Percentiles rank a stretch among this genome's conserved stretches.
Conservation (phyloP, 768 basidiomycete species). For the Lactarius akahatsu region DNA sequence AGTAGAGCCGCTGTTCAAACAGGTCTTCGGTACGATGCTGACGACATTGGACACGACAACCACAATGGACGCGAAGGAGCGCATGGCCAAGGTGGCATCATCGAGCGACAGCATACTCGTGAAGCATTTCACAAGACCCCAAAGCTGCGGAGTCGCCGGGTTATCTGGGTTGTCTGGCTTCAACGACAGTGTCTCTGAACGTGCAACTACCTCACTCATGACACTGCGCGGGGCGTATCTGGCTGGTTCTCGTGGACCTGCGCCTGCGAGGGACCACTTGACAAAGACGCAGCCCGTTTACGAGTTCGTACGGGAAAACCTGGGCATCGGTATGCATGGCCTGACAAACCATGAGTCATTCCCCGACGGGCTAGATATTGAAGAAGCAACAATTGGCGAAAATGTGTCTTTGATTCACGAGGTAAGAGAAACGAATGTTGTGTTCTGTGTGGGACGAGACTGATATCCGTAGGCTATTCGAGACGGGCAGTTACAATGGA, state of each 20-base stretch:
- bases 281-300: slow-evolving; percentile 71
- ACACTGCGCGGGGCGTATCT: slow-evolving; percentile 56
- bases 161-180: slow-evolving; percentile 48
- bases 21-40: slow-evolving; percentile 45
- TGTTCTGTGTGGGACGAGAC: not conserved
- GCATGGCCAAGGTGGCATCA: slow-evolving; percentile 72
- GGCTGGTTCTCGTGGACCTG: slow-evolving; percentile 53
- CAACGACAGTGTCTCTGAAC: slow-evolving; percentile 51
- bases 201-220: slow-evolving; percentile 47
- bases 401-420: slow-evolving; percentile 76
- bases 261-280: slow-evolving; percentile 67
- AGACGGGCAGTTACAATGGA: slow-evolving; percentile 62
- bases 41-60: slow-evolving; percentile 62
- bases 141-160: slow-evolving; percentile 27
- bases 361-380: slow-evolving; percentile 61
- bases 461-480: slow-evolving; percentile 47
- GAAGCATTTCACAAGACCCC: slow-evolving; percentile 47
- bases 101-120: slow-evolving; percentile 61
- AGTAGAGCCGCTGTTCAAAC: slow-evolving; percentile 37
- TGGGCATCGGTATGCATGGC: slow-evolving; percentile 82
- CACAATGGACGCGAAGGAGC: slow-evolving; percentile 64
- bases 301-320: slow-evolving; percentile 66
- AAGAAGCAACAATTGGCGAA: slow-evolving; percentile 67
- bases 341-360: slow-evolving; percentile 64
- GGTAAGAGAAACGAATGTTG: slow-evolving; percentile 32